Evolutionary conservation across 2,329 filamentous ascomycete genomes (phyloP).

Genomic region (Chaetomium globosum): DNA sequence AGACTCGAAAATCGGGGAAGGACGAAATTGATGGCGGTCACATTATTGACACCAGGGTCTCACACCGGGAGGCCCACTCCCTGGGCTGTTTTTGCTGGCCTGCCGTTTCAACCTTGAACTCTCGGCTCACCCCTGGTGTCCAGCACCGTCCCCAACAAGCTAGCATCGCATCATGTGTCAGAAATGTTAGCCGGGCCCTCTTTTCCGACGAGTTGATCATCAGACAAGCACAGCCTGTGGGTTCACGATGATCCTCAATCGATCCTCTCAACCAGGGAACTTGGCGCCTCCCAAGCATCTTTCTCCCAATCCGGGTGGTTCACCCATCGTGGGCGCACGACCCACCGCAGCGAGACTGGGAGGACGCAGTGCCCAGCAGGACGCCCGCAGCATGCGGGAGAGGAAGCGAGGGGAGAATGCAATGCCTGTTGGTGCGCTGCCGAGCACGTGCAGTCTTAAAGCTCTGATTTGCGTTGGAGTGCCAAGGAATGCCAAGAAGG

Average conservation of each 20-base stretch:
- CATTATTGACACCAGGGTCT: background rate
- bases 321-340: background rate
- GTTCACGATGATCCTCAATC: constrained; percentile 12
- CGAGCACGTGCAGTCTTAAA: constrained; percentile 17
- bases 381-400: constrained; percentile 10
- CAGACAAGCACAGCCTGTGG: constrained; percentile 14
- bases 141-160: constrained; percentile 16
- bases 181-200: constrained; percentile 18
- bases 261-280: constrained; percentile 20
- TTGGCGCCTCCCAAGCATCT: constrained; percentile 16
- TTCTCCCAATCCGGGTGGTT: background rate
- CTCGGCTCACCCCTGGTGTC: constrained; percentile 4
- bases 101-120: constrained; percentile 10
- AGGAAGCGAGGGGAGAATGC: background rate
- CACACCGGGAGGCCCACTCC: background rate
- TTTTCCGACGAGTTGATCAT: constrained; percentile 7
- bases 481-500: constrained; percentile 28
- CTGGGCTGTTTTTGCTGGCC: constrained; percentile 6
- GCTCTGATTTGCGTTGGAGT: constrained; percentile 14
- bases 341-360: background rate
- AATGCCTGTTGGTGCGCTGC: constrained; percentile 3
- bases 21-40: background rate
- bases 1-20: constrained; percentile 1
- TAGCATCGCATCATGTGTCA: constrained; percentile 26
- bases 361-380: background rate